Evolutionary conservation across 108 stramenopile species (phyloP), one percentile per base, ranked within the genome.

Genomic region (Discostella stelligeroides): DNA sequence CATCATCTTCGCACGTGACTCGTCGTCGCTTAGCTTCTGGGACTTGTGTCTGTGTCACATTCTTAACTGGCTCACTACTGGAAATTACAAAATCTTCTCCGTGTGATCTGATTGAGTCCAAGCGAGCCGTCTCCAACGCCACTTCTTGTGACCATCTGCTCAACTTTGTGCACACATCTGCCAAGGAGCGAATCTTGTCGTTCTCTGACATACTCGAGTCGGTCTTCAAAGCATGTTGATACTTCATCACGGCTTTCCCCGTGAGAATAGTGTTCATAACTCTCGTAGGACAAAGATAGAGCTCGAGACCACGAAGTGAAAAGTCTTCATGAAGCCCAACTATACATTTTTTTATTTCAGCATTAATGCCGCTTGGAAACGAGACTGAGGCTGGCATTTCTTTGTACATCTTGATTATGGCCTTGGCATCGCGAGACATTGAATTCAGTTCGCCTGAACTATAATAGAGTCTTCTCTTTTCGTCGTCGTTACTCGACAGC

Each of bases 111-210:
- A 60, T 43, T 10, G 58, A 70, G 30, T 48, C 58, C 7, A 39
- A 29, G 1, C 58, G 42, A 8, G 68, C 68, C 6, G 68, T 49
- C 45, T 70, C 68, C 14, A 37, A n/a, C 37, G 68, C 68, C 43
- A 70, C 68, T 48, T 34, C 25, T 14, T 27, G n/a, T 49, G 68
- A 60, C 68, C 68, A 70, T 21, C n/a, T 38, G 34, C 59, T 70
- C 58, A 70, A 39, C 58, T 70, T 70, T 17, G 28, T 18, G 17
- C 68, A 60, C 18, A 56, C 46, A 4, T 28, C 45, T 23, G 42
- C 55, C 68, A 70, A 40, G 23, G 58, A 55, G 7, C 24, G 8
- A 23, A 38, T 21, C 17, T 47, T 60, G 23, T 70, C 46, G 34
- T 45, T 45, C 0, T 30, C 42, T 21, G 68, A 37, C 30, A 25